Percentiles rank a stretch among this genome's conserved stretches.
Conservation (phyloP, 306 rosid genomes). For the Prunus padus region DNA sequence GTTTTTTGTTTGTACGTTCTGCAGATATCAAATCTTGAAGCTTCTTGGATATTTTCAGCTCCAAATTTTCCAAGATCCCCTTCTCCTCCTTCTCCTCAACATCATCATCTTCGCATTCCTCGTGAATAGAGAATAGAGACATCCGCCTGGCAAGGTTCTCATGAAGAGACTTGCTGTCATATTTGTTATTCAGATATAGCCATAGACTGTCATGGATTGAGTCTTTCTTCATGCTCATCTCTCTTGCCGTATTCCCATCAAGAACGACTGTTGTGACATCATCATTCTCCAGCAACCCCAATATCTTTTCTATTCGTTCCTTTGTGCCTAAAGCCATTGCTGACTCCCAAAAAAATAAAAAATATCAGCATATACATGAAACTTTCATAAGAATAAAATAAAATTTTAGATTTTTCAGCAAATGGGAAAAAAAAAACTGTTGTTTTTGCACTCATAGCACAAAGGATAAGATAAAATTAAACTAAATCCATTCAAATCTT, state of each 20-base stretch:
- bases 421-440: background rate
- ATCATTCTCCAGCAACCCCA: background rate
- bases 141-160: conserved; percentile 13
- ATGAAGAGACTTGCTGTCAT: background rate
- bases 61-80: background rate
- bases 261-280: conserved; percentile 6
- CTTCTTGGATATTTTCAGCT: background rate
- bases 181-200: conserved; percentile 16
- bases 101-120: conserved; percentile 19
- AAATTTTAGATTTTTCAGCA: background rate
- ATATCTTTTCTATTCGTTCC: background rate
- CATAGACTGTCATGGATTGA: conserved; percentile 9
- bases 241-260: conserved; percentile 23
- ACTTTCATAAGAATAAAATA: background rate
- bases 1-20: background rate
- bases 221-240: background rate
- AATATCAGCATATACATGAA: no score
- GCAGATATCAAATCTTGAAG: background rate
- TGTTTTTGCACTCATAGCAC: no score
- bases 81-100: background rate
- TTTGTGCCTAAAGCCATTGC: conserved; percentile 7
- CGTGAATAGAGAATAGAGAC: background rate
- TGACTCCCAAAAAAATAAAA: background rate
- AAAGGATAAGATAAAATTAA: background rate
- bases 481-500: background rate